These are phyloP conservation scores for Neofusicoccum ribis DNA, from an alignment of 2,329 filamentous ascomycete species.

Conservation along the genomic window DNA sequence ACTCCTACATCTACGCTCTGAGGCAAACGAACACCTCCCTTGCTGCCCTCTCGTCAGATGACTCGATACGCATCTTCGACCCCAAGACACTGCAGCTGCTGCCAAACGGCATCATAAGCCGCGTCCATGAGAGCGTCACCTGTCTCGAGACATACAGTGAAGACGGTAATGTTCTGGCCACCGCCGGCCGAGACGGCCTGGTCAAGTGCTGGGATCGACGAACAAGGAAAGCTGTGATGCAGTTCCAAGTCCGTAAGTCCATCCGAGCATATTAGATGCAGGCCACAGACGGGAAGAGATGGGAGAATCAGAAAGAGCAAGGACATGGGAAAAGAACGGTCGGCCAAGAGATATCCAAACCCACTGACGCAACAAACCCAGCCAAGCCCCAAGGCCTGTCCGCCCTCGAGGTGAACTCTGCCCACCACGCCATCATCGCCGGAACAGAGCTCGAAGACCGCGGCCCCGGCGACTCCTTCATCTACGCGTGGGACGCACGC, in stretches of 20 bases:
- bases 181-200: slow-evolving; percentile 70
- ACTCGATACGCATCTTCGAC: slow-evolving; percentile 67
- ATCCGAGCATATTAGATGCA: not conserved
- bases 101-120: slow-evolving; percentile 48
- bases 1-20: slow-evolving; percentile 42
- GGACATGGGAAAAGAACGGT: not conserved
- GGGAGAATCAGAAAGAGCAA: not conserved
- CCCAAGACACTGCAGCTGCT: slow-evolving; percentile 56
- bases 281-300: not conserved
- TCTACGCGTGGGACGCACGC: slow-evolving; percentile 46
- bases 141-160: slow-evolving; percentile 60
- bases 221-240: slow-evolving; percentile 47
- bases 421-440: slow-evolving; percentile 63
- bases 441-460: slow-evolving; percentile 68
- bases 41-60: slow-evolving; percentile 68
- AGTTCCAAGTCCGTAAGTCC: slow-evolving; percentile 37
- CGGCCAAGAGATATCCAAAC: not conserved
- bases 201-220: slow-evolving; percentile 68
- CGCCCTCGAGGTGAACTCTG: slow-evolving; percentile 62
- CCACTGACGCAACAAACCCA: slow-evolving; percentile 25
- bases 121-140: slow-evolving; percentile 63
- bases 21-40: slow-evolving; percentile 43
- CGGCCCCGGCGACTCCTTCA: slow-evolving; percentile 44
- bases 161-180: slow-evolving; percentile 59
- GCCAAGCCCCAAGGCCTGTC: slow-evolving; percentile 58